Evolutionary conservation across 129 eudicot genomes (phyloP).

Genomic region (Arctium minus): DNA sequence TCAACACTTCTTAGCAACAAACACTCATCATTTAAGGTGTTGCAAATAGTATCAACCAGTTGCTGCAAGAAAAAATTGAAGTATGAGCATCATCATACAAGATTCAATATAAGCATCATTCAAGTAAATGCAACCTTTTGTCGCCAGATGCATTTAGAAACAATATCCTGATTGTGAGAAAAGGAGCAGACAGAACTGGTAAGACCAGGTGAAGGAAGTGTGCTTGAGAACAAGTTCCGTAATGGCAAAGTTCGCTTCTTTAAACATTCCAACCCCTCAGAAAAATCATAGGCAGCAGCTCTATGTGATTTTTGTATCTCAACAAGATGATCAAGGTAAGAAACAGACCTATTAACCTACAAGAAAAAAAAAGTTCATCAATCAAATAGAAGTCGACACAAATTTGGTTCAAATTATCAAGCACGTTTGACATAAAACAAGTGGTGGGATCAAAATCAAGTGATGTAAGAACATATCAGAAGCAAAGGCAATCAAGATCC

Average conservation of each 20-base stretch:
- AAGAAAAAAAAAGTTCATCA: background rate
- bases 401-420: background rate
- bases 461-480: background rate
- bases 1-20: constrained; percentile 62
- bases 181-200: constrained; percentile 18
- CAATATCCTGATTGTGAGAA: constrained; percentile 47
- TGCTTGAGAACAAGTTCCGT: constrained; percentile 40
- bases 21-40: constrained; percentile 52
- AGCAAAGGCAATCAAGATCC: background rate
- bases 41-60: constrained; percentile 60
- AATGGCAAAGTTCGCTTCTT: constrained; percentile 43
- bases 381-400: background rate
- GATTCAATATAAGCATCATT: background rate
- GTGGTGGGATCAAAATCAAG: too few species aligned
- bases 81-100: background rate
- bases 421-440: background rate
- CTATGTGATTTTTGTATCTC: constrained; percentile 78
- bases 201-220: background rate
- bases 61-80: constrained; percentile 50
- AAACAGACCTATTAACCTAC: constrained; percentile 64
- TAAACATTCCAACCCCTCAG: constrained; percentile 44
- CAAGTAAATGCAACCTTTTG: constrained; percentile 59
- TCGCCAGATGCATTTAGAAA: constrained; percentile 66
- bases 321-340: constrained; percentile 73
- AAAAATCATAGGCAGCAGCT: constrained; percentile 56